phyloP scores from a whole-genome alignment of 495 filamentous ascomycete genomes.

The Xylaria grammica region DNA sequence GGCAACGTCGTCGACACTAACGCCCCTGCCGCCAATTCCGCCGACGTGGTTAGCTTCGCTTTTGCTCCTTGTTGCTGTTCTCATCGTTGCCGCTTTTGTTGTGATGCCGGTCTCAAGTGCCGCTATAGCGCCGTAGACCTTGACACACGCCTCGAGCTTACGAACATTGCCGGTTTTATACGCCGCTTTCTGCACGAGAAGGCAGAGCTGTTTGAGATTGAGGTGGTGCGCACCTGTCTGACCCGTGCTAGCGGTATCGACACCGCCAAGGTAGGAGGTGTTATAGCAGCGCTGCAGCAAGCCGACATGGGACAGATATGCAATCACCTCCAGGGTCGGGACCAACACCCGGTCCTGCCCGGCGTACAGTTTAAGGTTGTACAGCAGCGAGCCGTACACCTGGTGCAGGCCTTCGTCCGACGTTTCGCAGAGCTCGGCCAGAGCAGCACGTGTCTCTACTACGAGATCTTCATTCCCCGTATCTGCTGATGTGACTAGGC shows the following conservation, averaged over 20 bases:
- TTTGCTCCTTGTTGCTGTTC: not conserved
- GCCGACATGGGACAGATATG: slow-evolving; percentile 71
- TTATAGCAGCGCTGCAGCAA: slow-evolving; percentile 38
- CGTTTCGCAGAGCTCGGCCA: slow-evolving; percentile 57
- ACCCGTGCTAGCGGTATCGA: not conserved
- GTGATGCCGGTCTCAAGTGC: slow-evolving; percentile 11
- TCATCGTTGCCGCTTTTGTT: not conserved
- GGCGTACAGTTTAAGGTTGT: slow-evolving; percentile 43
- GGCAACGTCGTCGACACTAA: not conserved
- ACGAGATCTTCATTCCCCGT: slow-evolving; percentile 83
- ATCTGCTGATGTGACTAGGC: slow-evolving; percentile 81
- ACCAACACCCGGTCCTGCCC: slow-evolving; percentile 72
- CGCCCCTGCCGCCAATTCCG: not conserved
- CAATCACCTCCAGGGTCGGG: slow-evolving; percentile 74
- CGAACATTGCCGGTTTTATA: slow-evolving; percentile 80
- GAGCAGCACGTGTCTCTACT: slow-evolving; percentile 70
- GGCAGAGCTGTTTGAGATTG: slow-evolving; percentile 62
- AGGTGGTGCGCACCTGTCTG: slow-evolving; percentile 44
- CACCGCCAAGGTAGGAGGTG: not conserved
- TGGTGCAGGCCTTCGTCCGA: slow-evolving; percentile 37
- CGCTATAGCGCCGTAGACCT: slow-evolving; percentile 72
- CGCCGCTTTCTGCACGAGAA: slow-evolving; percentile 74
- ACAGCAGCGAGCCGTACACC: slow-evolving; percentile 40
- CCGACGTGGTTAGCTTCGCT: not conserved
- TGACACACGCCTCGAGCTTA: slow-evolving; percentile 78